A percentile compares a stretch with the other conserved stretches of the same genome.
These are phyloP conservation scores for Auricularia sp. DNA, from an alignment of 768 basidiomycete genomes.

Conservation along the genomic window DNA sequence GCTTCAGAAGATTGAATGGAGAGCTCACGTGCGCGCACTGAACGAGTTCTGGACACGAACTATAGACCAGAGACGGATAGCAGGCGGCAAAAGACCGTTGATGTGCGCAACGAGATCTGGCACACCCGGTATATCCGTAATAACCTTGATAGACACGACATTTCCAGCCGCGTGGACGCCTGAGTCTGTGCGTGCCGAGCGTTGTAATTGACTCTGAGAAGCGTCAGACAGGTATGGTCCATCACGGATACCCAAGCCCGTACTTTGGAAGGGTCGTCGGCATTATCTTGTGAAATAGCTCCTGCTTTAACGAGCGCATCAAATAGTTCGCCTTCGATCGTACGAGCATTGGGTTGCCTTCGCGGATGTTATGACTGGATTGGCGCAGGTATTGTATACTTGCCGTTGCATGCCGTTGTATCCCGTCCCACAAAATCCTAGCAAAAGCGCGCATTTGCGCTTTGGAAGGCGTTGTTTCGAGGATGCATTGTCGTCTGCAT, in stretches of 20 bases:
- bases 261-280: conserved; percentile 83
- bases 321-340: conserved; percentile 87
- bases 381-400: conserved; percentile 22
- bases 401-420: conserved; percentile 97
- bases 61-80: conserved; percentile 85
- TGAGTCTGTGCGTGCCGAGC: conserved; percentile 92
- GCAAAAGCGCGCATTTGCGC: conserved; percentile 69
- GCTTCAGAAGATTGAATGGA: conserved; percentile 2
- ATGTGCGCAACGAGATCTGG: conserved; percentile 59
- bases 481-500: neutral
- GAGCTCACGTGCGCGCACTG: conserved; percentile 58
- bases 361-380: neutral
- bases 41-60: conserved; percentile 71
- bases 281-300: conserved; percentile 90
- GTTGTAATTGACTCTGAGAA: conserved; percentile 65
- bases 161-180: conserved; percentile 98
- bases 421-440: conserved; percentile 88
- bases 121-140: conserved; percentile 61
- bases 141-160: conserved; percentile 85
- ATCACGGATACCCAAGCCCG: neutral
- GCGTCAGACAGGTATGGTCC: neutral
- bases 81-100: conserved; percentile 82
- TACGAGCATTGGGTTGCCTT: conserved; percentile 65
- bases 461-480: conserved; percentile 59
- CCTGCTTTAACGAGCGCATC: conserved; percentile 81